Evolutionary conservation across 2,329 filamentous ascomycete genomes (phyloP), one percentile per base, ranked within the genome.

Genomic region (Rutstroemia sp.): DNA sequence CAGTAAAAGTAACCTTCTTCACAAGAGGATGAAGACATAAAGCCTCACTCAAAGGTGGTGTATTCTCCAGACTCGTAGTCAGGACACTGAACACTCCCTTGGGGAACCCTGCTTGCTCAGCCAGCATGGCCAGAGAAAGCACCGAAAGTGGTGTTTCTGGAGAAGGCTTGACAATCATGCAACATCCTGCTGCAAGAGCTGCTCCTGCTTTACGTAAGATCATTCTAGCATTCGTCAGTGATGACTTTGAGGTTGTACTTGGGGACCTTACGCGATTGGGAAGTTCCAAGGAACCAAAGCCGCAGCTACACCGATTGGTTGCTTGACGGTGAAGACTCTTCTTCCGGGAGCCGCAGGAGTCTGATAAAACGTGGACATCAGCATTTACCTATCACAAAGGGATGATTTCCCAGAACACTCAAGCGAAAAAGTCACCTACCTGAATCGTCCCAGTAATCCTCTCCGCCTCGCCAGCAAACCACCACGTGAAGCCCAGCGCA

Each of bases 231-330:
- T 42, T 19, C 17, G 27, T 50, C 39, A 54, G 39, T 42, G 14
- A 38, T 42, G 14, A 30, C 27, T 19, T 42, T 50, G 25, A 54
- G 34, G 2, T 3, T 42, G 17, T 21, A 9, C 19, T 23, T 23
- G n/a, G 21, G 19, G 42, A 46, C 68, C 70, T 67, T 46, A 75
- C 34, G 83, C 83, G 51, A 86, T 76, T 0, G 84, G 84, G 61
- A 87, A 88, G 64, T 89, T 87, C 86, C 86, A 89, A 4, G 86
- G 86, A 1, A 88, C 84, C 16, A 89, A 72, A 0, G 85, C 86
- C 0, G 79, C 85, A 0, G 80, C 77, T 10, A 88, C 84, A 55
- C 86, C 86, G 57, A 88, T 78, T 0, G 86, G 86, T 69, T 89
- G 86, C 73, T 92, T 92, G 63, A 91, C 79, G 0, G 84, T 87